Evolutionary conservation across 257 asterid species (phyloP).

Genomic region (Nicotiana undulata): DNA sequence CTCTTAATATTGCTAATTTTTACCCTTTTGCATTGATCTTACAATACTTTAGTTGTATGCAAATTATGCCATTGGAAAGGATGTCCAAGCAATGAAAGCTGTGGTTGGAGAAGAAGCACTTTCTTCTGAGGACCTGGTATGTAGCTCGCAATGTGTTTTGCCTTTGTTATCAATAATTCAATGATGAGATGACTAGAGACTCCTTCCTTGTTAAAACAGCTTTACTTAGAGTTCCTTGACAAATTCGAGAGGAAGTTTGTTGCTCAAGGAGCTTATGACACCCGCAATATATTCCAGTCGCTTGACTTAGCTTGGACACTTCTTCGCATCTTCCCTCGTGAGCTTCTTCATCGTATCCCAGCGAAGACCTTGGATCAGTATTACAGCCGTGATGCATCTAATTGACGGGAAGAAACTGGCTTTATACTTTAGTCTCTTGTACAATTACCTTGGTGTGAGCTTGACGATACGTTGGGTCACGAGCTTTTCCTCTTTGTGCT

Average conservation of each 20-base stretch:
- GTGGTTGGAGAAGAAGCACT: constrained; percentile 91
- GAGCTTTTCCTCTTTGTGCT: neutral
- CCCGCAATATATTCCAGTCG: constrained; percentile 83
- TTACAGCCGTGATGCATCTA: constrained; percentile 86
- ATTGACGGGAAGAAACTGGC: constrained; percentile 25
- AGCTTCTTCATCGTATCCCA: constrained; percentile 95
- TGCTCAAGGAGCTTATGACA: constrained; percentile 75
- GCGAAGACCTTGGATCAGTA: constrained; percentile 75
- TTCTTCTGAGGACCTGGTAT: constrained; percentile 81
- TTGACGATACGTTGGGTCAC: neutral
- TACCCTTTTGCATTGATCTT: neutral
- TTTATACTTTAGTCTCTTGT: constrained; percentile 4
- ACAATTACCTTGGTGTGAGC: neutral
- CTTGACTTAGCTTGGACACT: constrained; percentile 98
- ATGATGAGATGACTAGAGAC: constrained; percentile 4
- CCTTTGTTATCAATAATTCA: neutral
- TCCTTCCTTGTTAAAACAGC: constrained; percentile 27
- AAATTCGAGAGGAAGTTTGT: constrained; percentile 84
- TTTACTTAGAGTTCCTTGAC: constrained; percentile 73
- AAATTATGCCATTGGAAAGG: constrained; percentile 80
- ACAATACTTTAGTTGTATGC: constrained; percentile 48
- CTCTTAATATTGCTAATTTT: neutral
- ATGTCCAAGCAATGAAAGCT: constrained; percentile 88
- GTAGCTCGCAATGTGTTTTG: constrained; percentile 11
- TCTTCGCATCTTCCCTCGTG: constrained; percentile 95